Evolutionary conservation across 805 yeast species (phyloP), one percentile per base, ranked within the genome.

Genomic region (Yamadazyma scolyti): DNA sequence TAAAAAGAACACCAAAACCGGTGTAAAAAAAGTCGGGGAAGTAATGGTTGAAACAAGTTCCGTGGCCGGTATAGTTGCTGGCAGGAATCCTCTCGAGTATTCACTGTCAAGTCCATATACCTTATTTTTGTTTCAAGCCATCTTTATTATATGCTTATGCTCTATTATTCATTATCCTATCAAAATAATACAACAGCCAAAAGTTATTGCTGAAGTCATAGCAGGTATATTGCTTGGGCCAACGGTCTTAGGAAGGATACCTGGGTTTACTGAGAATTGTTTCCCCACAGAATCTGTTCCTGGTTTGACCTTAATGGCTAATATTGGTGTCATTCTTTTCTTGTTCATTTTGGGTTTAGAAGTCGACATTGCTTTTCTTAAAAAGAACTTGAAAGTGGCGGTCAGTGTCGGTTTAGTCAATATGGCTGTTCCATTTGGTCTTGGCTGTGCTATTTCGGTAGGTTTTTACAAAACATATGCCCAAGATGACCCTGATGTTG

Each of bases 181-280:
- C 10, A 64, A 76, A 8, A 70, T 56, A 39, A 50, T 84, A 25
- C 77, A 75, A 43, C 93, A 84, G 51, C 95, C 95, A 0, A 65
- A 78, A 36, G 95, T 84, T 25, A 83, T 84, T 37, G 85, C 89
- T 5, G 95, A 84, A 47, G 93, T 84, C 28, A 65, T 84, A 7
- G 68, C 87, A 0, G 95, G 94, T 17, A 78, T 84, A 28, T 47
- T 84, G 2, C 55, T 84, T 29, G 90, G 93, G 0, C 90, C 90
- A 1, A 65, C 87, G 0, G 93, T 74, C 2, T 54, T 84, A 58
- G 93, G 93, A 4, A 75, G 68, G 25, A 73, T 82, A 20, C 87
- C 88, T 0, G 63, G 73, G 34, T 84, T 81, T 56, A 76, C 87
- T 4, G 48, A 48, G 0, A 75, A 69, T 4, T 76, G 85, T 20